Percentiles rank a stretch among this genome's conserved stretches.
phyloP scores from a whole-genome alignment of 148 eudicot species.

The Chenopodium suecicum region DNA sequence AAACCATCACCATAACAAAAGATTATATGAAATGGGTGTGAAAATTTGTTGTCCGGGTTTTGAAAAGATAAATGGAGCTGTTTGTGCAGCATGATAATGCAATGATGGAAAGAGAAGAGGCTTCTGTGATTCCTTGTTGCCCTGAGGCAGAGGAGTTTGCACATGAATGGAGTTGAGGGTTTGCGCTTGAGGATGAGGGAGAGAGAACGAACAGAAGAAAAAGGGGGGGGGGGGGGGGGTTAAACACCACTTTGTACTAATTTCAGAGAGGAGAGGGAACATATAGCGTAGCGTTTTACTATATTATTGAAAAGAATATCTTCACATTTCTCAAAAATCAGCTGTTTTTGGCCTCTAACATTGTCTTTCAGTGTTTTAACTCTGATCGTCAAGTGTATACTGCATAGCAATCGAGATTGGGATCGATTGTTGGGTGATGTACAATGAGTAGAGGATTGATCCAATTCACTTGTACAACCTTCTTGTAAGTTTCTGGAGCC shows the following conservation, averaged over 20 bases:
- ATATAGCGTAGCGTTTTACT: slow-evolving; percentile 34
- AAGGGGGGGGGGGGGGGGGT: not conserved
- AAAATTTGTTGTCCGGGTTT: slow-evolving; percentile 20
- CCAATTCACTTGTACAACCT: not conserved
- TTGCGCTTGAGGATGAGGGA: not conserved
- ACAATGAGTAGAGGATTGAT: slow-evolving; percentile 4
- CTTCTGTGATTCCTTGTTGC: slow-evolving; percentile 18
- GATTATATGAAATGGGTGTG: not conserved
- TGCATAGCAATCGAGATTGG: not conserved
- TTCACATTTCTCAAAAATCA: slow-evolving; percentile 17
- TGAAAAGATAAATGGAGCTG: slow-evolving; percentile 15
- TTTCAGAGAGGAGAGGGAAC: slow-evolving; percentile 28
- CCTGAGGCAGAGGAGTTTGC: slow-evolving; percentile 13
- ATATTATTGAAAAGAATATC: slow-evolving; percentile 20
- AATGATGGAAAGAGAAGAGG: not conserved
- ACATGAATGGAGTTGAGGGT: slow-evolving; percentile 15
- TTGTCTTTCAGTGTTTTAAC: not conserved
- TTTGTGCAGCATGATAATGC: slow-evolving; percentile 15
- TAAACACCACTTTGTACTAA: slow-evolving; percentile 24
- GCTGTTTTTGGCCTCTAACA: slow-evolving; percentile 17
- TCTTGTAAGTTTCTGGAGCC: slow-evolving; percentile 19
- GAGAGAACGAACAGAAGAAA: too few species aligned
- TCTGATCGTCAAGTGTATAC: slow-evolving; percentile 4
- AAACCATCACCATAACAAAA: slow-evolving; percentile 53
- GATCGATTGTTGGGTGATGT: not conserved